phyloP scores from a whole-genome alignment of 495 filamentous ascomycete species.

The Penicillium daleae region DNA sequence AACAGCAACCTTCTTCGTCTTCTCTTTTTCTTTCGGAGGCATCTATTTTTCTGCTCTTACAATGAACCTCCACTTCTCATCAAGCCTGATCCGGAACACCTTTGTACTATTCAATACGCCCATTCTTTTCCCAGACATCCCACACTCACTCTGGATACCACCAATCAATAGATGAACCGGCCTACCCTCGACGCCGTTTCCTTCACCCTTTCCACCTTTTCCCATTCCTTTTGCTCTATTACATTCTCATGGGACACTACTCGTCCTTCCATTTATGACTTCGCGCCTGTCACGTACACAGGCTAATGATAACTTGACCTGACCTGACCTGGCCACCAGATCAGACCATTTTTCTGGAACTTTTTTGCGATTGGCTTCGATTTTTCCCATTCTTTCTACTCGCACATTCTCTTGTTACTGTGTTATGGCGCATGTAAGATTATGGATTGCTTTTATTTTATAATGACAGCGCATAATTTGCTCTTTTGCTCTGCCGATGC shows the following conservation, averaged over 20 bases:
- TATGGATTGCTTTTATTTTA: constrained; percentile 16
- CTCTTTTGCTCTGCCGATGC: not conserved
- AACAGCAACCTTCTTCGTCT: constrained; percentile 4
- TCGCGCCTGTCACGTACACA: constrained; percentile 1
- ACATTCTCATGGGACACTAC: not conserved
- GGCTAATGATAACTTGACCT: constrained; percentile 4
- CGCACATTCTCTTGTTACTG: not conserved
- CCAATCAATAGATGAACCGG: not conserved
- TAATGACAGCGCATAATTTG: constrained; percentile 21
- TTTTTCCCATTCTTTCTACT: too few relatives aligned
- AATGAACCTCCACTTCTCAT: not conserved
- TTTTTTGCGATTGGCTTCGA: not conserved
- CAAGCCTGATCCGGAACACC: not conserved
- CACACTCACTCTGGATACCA: not conserved
- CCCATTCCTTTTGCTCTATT: not conserved
- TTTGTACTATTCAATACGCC: constrained; percentile 16
- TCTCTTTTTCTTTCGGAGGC: not conserved
- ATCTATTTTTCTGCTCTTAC: not conserved
- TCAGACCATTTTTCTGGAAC: not conserved
- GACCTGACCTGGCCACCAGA: not conserved
- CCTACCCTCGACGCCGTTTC: not conserved
- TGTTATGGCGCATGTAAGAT: constrained; percentile 18
- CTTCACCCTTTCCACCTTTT: not conserved
- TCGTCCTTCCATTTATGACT: not conserved
- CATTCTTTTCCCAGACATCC: not conserved